Base-by-base conservation (phyloP, 2,329 filamentous ascomycete species). In the Botrytis paeoniae region DNA sequence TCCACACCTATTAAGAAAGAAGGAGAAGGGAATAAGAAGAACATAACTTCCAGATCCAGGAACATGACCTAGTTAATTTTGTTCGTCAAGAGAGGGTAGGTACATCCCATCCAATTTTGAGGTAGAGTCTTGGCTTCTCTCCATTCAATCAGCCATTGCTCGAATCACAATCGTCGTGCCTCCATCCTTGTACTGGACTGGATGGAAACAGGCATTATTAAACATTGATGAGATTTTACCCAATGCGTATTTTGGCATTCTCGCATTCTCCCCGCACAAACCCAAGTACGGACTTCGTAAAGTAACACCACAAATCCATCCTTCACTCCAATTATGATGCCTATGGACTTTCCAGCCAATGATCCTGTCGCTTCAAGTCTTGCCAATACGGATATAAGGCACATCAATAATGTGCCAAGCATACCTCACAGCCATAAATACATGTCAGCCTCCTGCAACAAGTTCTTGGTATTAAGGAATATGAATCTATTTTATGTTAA, bases 301-400 rank as follows among this genome's bases (percentile, higher is more conserved):
- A 62, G 22, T 14, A n/a, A 61, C 32, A 37, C 32, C 10, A 61
- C 35, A 61, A 61, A 25, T n/a, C 59, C 35, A 39, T 35, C 35
- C 35, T n/a, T 41, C 20, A 9, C 60, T 62, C 14, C 60, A 41
- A 29, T 62, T 29, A 10, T 18, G 16, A 62, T n/a, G 16, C 8
- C 25, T 8, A 62, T 41, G 14, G 0, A 0, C 16, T 10, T 29
- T 10, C 18, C 8, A 63, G 8, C 37, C 37, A 63, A 41, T 43
- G 16, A 63, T 63, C 12, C 25, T n/a, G 16, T 20, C 20, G 14
- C 25, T 18, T n/a, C 14, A 29, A 43, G 37, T 29, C 61, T 37
- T 65, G 63, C 63, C 63, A 65, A 65, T 65, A 65, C 63, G 63
- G 63, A 65, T 65, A 65, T n/a, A n/a, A 51, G 63, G 63, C 63